phyloP scores from a whole-genome alignment of 495 filamentous ascomycete species.

The Neurospora discreta region DNA sequence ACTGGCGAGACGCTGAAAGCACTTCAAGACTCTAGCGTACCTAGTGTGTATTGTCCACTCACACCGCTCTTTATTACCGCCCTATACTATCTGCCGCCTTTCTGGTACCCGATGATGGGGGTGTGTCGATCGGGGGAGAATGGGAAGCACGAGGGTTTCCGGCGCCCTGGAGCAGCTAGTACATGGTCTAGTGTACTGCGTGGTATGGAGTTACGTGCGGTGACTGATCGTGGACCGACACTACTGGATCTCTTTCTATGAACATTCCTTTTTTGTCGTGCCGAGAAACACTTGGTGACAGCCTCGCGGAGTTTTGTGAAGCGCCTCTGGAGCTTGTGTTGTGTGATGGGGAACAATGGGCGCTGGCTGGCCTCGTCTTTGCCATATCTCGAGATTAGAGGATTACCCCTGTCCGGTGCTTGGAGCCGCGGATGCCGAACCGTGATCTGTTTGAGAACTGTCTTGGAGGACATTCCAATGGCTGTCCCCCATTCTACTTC shows the following conservation, averaged over 20 bases:
- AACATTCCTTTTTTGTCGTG: constrained; percentile 21
- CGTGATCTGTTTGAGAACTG: not conserved
- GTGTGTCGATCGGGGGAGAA: not conserved
- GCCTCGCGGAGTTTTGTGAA: not conserved
- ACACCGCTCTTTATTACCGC: not conserved
- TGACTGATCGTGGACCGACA: not conserved
- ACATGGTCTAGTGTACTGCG: not conserved
- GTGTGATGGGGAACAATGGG: not conserved
- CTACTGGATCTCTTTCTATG: constrained; percentile 1
- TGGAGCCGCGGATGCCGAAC: not conserved
- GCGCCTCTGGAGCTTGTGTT: not conserved
- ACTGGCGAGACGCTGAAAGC: not conserved
- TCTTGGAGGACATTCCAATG: not conserved
- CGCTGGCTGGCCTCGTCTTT: not conserved
- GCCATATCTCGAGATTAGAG: not conserved
- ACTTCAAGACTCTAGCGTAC: not conserved
- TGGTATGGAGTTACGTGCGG: not conserved
- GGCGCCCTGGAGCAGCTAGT: not conserved
- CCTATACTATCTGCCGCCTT: not conserved
- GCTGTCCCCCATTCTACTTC: not conserved
- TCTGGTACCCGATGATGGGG: not conserved
- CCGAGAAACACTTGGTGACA: constrained; percentile 2
- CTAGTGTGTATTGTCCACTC: not conserved
- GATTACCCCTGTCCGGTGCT: not conserved
- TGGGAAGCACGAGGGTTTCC: not conserved